Base-by-base conservation (phyloP, 2,329 filamentous ascomycete species). In the Dactylella cylindrospora region DNA sequence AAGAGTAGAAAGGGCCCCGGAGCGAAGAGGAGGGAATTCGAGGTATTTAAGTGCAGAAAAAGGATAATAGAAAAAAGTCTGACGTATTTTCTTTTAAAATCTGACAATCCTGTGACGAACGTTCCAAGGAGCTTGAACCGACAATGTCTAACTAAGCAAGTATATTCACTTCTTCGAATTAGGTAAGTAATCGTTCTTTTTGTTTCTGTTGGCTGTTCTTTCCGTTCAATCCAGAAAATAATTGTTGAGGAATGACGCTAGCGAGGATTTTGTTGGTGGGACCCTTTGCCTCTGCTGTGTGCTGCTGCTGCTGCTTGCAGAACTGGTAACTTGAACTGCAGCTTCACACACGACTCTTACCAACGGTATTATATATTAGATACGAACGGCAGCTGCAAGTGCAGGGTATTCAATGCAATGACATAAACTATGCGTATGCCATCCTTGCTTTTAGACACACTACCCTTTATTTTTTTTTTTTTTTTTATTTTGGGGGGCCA, bases 151-250 rank as follows among this genome's bases (percentile, higher is more conserved):
- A 53, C 39, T 39, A 45, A 33, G 35, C 26, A 33, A 13, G 13
- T 43, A 49, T 49, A 61, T n/a, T n/a, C n/a, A n/a, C n/a, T n/a
- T n/a, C n/a, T n/a, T n/a, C 55, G 54, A 38, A 61, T 47, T 31
- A 12, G 33, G 47, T 5, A 33, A 7, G 12, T 23, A 28, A 26
- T 15, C 31, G 39, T 29, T 10, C 31, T 29, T 6, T 25, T 25
- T 25, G 15, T 29, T 20, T 13, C 17, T 23, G 19, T 33, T 32
- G 35, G 45, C 20, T 49, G 22, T 3, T 25, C 13, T 41, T 26
- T 26, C 41, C 33, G 23, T 13, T 9, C 13, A 40, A 40, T 40
- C n/a, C n/a, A n/a, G n/a, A 17, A 23, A 22, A 40, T 35, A 7
- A 40, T 40, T 45, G 41, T 45, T 45, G 41, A 45, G 41, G 41